phyloP scores from a whole-genome alignment of 2,329 filamentous ascomycete species.

The Curvularia spicifera region DNA sequence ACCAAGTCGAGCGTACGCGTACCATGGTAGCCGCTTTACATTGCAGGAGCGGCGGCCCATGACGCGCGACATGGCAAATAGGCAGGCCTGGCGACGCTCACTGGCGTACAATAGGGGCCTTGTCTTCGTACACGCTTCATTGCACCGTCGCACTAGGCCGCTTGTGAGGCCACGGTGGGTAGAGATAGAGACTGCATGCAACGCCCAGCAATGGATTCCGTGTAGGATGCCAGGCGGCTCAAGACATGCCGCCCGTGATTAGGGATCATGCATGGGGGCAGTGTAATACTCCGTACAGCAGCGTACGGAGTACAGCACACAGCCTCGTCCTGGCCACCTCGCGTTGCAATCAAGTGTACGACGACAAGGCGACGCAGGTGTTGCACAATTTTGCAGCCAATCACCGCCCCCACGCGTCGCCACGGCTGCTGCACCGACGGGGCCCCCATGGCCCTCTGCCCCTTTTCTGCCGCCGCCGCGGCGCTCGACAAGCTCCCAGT shows the following conservation, averaged over 20 bases:
- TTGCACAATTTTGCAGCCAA: conserved; percentile 25
- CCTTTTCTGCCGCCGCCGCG: conserved; percentile 33
- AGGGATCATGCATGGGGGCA: too few species aligned
- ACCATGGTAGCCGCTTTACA: conserved; percentile 8
- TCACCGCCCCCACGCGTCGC: conserved; percentile 30
- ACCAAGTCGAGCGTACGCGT: conserved; percentile 3
- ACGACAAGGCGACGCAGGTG: not conserved
- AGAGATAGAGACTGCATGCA: conserved; percentile 13
- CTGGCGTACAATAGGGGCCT: conserved; percentile 27
- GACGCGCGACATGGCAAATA: conserved; percentile 1
- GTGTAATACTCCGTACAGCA: too few species aligned
- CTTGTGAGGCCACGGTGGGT: conserved; percentile 20
- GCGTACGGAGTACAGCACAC: too few species aligned
- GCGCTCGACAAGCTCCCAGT: conserved; percentile 4
- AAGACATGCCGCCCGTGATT: not conserved
- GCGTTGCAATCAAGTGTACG: too few species aligned
- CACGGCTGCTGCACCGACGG: conserved; percentile 6
- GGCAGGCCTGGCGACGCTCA: conserved; percentile 6
- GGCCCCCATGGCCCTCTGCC: conserved; percentile 23
- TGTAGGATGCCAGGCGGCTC: conserved; percentile 1
- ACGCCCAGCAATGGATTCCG: not conserved
- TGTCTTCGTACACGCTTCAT: conserved; percentile 11
- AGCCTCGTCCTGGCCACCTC: too few species aligned
- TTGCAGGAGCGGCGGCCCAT: conserved; percentile 13
- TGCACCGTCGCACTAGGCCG: conserved; percentile 30